Evolutionary conservation across 176 grass and related monocot genomes (phyloP).

Genomic region (Hsuehochloa calcarea): DNA sequence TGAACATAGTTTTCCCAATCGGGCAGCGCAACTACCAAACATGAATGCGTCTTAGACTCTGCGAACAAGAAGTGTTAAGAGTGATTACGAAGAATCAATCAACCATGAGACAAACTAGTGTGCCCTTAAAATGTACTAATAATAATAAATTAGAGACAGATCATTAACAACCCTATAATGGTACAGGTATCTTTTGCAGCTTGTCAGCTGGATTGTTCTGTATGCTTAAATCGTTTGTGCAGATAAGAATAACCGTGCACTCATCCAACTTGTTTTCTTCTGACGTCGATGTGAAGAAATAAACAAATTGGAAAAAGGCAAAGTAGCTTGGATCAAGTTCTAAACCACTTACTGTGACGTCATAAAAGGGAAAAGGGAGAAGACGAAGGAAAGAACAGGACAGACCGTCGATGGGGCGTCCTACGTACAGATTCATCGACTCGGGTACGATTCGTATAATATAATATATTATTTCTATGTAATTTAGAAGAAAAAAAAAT

Average conservation of each 20-base stretch:
- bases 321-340: not conserved
- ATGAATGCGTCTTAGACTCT: not conserved
- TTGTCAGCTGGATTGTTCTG: not conserved
- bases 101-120: no score
- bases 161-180: not conserved
- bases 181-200: conserved; percentile 7
- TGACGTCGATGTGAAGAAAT: not conserved
- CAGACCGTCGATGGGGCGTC: no score
- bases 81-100: not conserved
- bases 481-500: no score
- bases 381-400: not conserved
- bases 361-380: not conserved
- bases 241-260: not conserved
- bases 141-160: not conserved
- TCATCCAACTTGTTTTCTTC: not conserved
- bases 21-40: not conserved
- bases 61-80: not conserved
- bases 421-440: no score
- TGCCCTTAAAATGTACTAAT: not conserved
- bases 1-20: not conserved
- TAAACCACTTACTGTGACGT: not conserved
- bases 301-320: not conserved
- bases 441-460: no score
- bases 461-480: no score
- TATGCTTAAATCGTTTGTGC: not conserved